A percentile compares a stretch with the other conserved stretches of the same genome.
Evolutionary conservation across 129 eudicot genomes (phyloP).

Genomic region (Kitagawia praeruptora): DNA sequence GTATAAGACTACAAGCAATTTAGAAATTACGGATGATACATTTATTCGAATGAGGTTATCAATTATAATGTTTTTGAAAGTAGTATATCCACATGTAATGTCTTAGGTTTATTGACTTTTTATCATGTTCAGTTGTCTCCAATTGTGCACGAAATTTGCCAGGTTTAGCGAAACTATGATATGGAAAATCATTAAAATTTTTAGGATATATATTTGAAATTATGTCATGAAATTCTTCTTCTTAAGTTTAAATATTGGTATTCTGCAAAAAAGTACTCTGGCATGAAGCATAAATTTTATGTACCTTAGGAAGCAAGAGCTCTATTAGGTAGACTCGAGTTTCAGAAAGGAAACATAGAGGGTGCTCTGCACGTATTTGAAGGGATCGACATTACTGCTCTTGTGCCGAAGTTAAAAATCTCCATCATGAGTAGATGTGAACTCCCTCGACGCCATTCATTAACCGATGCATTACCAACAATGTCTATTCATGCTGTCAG

Average conservation of each 20-base stretch:
- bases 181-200: not conserved
- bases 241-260: not conserved
- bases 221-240: not conserved
- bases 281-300: conserved; percentile 15
- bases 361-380: conserved; percentile 88
- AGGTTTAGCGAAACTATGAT: not conserved
- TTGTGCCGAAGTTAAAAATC: conserved; percentile 51
- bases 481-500: conserved; percentile 88
- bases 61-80: not conserved
- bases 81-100: not conserved
- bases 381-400: conserved; percentile 78
- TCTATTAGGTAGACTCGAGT: conserved; percentile 81
- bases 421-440: conserved; percentile 54
- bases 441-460: conserved; percentile 61
- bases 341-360: conserved; percentile 81
- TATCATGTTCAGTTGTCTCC: not conserved
- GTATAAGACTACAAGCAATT: not conserved
- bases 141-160: not conserved
- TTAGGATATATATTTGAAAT: not conserved
- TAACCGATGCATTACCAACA: conserved; percentile 46
- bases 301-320: conserved; percentile 85
- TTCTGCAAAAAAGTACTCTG: not conserved
- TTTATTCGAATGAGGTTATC: not conserved
- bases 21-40: not conserved
- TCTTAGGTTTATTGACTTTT: not conserved